A percentile compares a stretch with the other conserved stretches of the same genome.
phyloP scores from a whole-genome alignment of 768 basidiomycete genomes.

The Termitomyces sp. region DNA sequence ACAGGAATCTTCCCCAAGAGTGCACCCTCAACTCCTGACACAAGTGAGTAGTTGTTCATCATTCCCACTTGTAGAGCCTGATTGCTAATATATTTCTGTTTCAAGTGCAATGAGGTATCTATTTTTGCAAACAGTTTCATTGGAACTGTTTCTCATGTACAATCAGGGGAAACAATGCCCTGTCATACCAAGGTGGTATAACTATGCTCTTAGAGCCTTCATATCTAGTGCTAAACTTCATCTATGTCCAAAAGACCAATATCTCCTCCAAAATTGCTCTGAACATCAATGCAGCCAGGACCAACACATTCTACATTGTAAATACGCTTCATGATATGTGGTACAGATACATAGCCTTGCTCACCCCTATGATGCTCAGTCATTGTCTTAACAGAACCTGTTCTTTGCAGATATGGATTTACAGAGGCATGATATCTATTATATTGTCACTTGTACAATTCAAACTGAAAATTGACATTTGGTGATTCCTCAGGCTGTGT shows the following conservation, averaged over 20 bases:
- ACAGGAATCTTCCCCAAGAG: too few species aligned
- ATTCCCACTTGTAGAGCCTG: background rate
- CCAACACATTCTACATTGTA: constrained; percentile 52
- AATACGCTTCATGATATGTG: constrained; percentile 53
- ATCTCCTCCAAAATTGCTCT: constrained; percentile 21
- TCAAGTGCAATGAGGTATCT: constrained; percentile 2
- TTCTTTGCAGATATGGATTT: constrained; percentile 37
- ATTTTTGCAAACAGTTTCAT: background rate
- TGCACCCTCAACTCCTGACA: too few species aligned
- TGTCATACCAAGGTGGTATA: constrained; percentile 24
- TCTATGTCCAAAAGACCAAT: constrained; percentile 27
- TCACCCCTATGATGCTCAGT: background rate
- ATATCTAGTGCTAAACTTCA: constrained; percentile 31
- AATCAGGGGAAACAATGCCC: constrained; percentile 32
- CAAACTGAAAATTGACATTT: background rate
- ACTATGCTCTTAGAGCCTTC: constrained; percentile 31
- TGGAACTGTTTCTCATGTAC: background rate
- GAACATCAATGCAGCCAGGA: constrained; percentile 51
- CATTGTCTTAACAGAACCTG: too few species aligned
- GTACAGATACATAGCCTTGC: constrained; percentile 22
- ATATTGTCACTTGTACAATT: background rate
- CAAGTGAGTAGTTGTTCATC: background rate
- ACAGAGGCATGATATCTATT: constrained; percentile 30
- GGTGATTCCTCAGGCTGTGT: constrained; percentile 13
- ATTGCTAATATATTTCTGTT: background rate